Evolutionary conservation across 495 filamentous ascomycete genomes (phyloP).

Genomic region (Penicillium desertorum): DNA sequence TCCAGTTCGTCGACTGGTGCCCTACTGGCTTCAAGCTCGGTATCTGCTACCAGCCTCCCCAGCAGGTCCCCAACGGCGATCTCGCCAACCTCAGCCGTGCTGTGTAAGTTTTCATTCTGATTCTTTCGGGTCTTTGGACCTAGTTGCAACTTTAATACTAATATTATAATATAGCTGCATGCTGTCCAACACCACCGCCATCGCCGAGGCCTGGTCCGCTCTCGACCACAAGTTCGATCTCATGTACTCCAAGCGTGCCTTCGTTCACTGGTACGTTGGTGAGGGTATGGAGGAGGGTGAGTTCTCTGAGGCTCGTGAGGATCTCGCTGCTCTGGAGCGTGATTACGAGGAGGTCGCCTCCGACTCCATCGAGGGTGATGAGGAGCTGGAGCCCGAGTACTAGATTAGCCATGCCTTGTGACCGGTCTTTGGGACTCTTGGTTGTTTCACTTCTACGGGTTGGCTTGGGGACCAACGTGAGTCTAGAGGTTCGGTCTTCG

Average conservation of each 20-base stretch:
- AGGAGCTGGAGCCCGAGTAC: slow-evolving; percentile 92
- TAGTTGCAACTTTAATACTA: slow-evolving; percentile 15
- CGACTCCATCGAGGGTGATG: slow-evolving; percentile 81
- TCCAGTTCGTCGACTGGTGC: slow-evolving; percentile 99
- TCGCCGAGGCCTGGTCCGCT: slow-evolving; percentile 96
- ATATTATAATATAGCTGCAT: slow-evolving; percentile 68
- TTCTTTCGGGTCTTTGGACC: background rate
- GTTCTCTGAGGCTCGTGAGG: slow-evolving; percentile 98
- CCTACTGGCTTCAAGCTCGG: slow-evolving; percentile 99
- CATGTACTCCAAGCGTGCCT: slow-evolving; percentile 99
- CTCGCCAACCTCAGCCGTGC: slow-evolving; percentile 96
- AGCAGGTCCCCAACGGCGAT: slow-evolving; percentile 94
- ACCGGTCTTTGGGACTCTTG: slow-evolving; percentile 22
- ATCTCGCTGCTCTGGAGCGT: slow-evolving; percentile 94
- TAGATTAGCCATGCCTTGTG: slow-evolving; percentile 51
- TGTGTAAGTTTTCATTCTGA: slow-evolving; percentile 63
- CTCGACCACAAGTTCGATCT: slow-evolving; percentile 99
- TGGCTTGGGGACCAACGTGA: slow-evolving; percentile 31
- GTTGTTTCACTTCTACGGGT: slow-evolving; percentile 23
- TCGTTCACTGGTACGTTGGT: slow-evolving; percentile 99
- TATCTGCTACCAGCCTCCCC: slow-evolving; percentile 98
- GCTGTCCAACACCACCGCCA: slow-evolving; percentile 99
- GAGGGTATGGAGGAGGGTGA: slow-evolving; percentile 99
- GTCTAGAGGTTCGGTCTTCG: slow-evolving; percentile 27
- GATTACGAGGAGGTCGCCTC: slow-evolving; percentile 99